phyloP scores from a whole-genome alignment of 331 rosid species.

The Malus hybrid region DNA sequence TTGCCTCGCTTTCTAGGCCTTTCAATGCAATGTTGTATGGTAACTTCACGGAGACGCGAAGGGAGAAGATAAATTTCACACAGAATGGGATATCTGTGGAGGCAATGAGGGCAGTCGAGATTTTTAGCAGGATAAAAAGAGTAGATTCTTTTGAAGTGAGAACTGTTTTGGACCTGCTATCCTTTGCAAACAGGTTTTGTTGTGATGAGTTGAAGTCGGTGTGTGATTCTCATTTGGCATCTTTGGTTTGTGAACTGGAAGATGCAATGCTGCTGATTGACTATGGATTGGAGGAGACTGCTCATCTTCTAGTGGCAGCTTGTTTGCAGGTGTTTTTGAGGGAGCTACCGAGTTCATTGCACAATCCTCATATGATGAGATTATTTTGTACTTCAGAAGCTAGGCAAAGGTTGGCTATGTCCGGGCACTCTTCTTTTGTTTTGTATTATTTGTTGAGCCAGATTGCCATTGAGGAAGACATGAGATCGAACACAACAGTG shows the following conservation, averaged over 20 bases:
- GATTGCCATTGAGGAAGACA: conserved; percentile 75
- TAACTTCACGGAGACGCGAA: conserved; percentile 52
- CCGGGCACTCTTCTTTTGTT: conserved; percentile 60
- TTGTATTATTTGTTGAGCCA: conserved; percentile 72
- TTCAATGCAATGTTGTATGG: conserved; percentile 77
- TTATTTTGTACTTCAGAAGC: conserved; percentile 65
- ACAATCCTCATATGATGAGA: conserved; percentile 34
- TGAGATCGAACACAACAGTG: conserved; percentile 71
- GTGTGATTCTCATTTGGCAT: conserved; percentile 65
- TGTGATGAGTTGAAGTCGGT: conserved; percentile 81
- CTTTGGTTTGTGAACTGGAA: conserved; percentile 53
- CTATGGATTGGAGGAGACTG: conserved; percentile 69
- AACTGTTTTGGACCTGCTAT: conserved; percentile 53
- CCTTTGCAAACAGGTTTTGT: conserved; percentile 65
- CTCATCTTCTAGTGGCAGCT: conserved; percentile 72
- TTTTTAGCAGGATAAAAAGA: conserved; percentile 62
- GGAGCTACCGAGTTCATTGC: conserved; percentile 66
- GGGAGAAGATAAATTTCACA: conserved; percentile 69
- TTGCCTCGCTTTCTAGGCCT: conserved; percentile 60
- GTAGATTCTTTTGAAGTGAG: conserved; percentile 32
- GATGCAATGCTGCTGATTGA: conserved; percentile 54
- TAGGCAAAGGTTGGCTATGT: conserved; percentile 46
- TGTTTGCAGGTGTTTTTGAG: conserved; percentile 79
- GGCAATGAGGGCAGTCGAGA: conserved; percentile 57
- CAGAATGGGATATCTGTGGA: conserved; percentile 49